Base-by-base conservation (phyloP, 768 basidiomycete species). In the Suillus alpinus region DNA sequence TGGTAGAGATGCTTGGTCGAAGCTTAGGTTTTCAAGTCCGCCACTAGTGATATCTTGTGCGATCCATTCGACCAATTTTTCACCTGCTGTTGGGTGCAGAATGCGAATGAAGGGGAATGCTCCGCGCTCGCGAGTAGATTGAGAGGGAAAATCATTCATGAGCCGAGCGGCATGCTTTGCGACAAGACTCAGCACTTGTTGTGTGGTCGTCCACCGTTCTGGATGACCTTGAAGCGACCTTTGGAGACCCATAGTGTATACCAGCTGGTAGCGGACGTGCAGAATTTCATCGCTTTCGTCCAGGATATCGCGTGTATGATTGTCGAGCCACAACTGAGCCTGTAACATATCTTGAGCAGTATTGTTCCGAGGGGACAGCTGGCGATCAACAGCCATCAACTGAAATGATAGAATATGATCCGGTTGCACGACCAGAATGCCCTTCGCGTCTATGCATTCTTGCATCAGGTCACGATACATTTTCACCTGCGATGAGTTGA, bases 381-480 rank as follows among this genome's bases (percentile, higher is more conserved):
- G 68, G 34, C 65, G 69, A 58, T 85, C 78, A 29, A 83, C 68
- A 3, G 73, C 75, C 75, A 80, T 77, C 18, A 85, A 71, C 63
- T 77, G 75, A 60, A 81, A 80, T 0, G 84, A 85, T 2, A 85
- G 72, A 10, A 83, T 70, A 32, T 86, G 81, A 47, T 85, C 83
- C 0, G 84, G 85, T 51, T 85, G 84, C 12, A 73, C 60, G 0
- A 86, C 70, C 13, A 84, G 65, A n/a, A 86, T 65, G 0, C 84
- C 84, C 8, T 73, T 67, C 20, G 67, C 67, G 0, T 56, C 56
- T 62, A 69, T 71, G 58, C 84, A 86, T 46, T 75, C 72, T 31
- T 68, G 59, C 62, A 78, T 74, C 6, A 85, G 47, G 6, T 55
- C 29, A 8, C 59, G 65, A 12, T 83, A 72, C 7, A 51, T 52